Evolutionary conservation across 768 basidiomycete genomes (phyloP).

Genomic region (Infundibulicybe gibba): DNA sequence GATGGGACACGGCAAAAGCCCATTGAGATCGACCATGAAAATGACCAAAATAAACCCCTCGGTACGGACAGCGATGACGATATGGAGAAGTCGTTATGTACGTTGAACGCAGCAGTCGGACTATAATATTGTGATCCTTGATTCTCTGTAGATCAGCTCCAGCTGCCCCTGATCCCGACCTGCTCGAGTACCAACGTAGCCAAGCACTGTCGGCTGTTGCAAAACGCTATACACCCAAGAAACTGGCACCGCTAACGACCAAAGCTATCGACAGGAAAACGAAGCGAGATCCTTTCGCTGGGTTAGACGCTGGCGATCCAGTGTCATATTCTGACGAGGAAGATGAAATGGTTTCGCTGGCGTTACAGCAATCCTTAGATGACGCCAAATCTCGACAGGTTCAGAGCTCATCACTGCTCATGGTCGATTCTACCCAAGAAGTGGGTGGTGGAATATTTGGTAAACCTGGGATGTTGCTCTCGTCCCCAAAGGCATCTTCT

Average conservation of each 20-base stretch:
- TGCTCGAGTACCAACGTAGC: conserved; percentile 56
- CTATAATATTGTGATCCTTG: neutral
- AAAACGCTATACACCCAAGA: conserved; percentile 40
- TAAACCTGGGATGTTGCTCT: too few species aligned
- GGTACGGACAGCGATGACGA: conserved; percentile 47
- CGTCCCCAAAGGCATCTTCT: too few species aligned
- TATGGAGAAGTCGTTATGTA: conserved; percentile 81
- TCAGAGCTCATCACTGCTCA: too few species aligned
- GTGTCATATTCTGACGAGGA: conserved; percentile 33
- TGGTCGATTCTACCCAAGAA: too few species aligned
- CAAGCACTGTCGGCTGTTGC: conserved; percentile 62
- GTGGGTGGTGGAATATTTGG: too few species aligned
- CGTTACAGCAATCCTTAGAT: too few species aligned
- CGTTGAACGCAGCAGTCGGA: conserved; percentile 16
- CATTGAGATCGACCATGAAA: conserved; percentile 79
- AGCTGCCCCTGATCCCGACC: conserved; percentile 49
- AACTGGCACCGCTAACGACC: conserved; percentile 21
- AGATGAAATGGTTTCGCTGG: conserved; percentile 24
- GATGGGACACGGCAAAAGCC: conserved; percentile 82
- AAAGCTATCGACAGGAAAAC: conserved; percentile 30
- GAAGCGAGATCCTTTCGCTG: conserved; percentile 40
- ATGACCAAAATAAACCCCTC: conserved; percentile 20
- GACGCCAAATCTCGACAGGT: too few species aligned
- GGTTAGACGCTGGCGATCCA: conserved; percentile 21
- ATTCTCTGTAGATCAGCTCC: conserved; percentile 26